These are phyloP conservation scores for Larix sibirica DNA, from an alignment of 83 land plant genomes.

Conservation along the genomic window DNA sequence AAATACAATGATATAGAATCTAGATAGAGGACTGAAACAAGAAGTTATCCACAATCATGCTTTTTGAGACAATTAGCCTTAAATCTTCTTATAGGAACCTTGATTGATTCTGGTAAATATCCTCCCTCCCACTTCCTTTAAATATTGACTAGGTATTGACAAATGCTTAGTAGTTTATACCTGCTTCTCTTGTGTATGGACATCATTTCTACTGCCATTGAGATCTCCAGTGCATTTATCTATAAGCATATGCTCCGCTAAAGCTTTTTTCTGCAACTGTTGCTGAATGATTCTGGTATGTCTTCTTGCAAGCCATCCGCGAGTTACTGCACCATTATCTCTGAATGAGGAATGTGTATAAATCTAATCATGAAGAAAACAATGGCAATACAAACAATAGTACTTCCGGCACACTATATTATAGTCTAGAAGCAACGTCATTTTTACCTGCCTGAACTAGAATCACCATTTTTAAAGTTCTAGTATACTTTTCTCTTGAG, in stretches of 20 bases:
- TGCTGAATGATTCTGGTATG: constrained; percentile 26
- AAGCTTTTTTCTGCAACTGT: constrained; percentile 10
- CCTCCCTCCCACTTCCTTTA: too few relatives aligned
- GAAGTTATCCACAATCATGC: background rate
- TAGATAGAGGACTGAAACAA: background rate
- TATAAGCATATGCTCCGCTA: constrained; percentile 7
- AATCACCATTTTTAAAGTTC: constrained; percentile 30
- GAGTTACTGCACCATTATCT: constrained; percentile 48
- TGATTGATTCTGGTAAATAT: background rate
- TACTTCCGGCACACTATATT: background rate
- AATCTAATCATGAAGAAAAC: background rate
- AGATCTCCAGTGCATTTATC: background rate
- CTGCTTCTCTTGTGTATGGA: background rate
- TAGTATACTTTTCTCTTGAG: constrained; percentile 25
- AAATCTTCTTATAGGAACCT: background rate
- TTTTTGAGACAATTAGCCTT: background rate
- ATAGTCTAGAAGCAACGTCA: background rate
- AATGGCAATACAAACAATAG: background rate
- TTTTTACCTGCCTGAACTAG: constrained; percentile 75
- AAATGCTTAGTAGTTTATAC: background rate
- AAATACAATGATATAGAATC: background rate
- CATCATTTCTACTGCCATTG: background rate
- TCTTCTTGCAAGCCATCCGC: constrained; percentile 80
- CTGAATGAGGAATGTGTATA: background rate
- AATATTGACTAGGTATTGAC: background rate